Conservation (phyloP, 2,329 filamentous ascomycete species). For the Fusarium pseudograminearum region DNA sequence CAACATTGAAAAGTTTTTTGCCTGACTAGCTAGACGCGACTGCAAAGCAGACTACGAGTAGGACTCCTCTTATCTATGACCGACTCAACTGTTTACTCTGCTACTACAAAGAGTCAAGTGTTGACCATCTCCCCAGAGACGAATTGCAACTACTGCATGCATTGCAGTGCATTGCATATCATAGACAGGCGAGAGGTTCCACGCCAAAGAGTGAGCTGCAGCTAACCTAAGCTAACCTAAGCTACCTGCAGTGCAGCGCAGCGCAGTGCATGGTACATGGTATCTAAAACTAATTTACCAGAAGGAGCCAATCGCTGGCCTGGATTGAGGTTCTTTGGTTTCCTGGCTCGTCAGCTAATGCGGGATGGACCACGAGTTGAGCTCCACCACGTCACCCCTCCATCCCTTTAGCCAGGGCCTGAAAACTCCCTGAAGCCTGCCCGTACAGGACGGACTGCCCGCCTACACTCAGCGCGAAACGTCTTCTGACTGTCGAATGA, state of each 20-base stretch:
- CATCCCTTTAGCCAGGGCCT: slow-evolving; percentile 22
- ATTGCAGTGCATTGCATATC: neutral
- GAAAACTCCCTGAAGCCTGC: slow-evolving; percentile 25
- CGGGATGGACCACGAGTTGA: slow-evolving; percentile 40
- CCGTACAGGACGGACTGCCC: neutral
- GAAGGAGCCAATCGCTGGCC: slow-evolving; percentile 44
- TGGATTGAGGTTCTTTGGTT: slow-evolving; percentile 21
- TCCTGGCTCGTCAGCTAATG: slow-evolving; percentile 44
- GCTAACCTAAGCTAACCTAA: slow-evolving; percentile 27
- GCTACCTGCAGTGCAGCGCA: neutral
- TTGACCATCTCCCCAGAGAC: slow-evolving; percentile 37
- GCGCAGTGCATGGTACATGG: neutral
- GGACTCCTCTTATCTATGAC: slow-evolving; percentile 14
- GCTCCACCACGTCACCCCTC: slow-evolving; percentile 47
- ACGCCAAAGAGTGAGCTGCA: slow-evolving; percentile 36
- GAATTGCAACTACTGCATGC: slow-evolving; percentile 31
- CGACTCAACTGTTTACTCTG: slow-evolving; percentile 31
- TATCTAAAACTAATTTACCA: slow-evolving; percentile 40
- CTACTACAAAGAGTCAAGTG: slow-evolving; percentile 2
- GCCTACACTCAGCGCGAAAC: slow-evolving; percentile 19
- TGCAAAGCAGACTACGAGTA: neutral
- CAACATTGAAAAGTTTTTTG: neutral
- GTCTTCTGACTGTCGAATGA: slow-evolving; percentile 45
- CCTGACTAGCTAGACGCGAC: neutral
- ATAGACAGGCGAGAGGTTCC: slow-evolving; percentile 21